Percentiles rank a stretch among this genome's conserved stretches.
These are phyloP conservation scores for Podospora didyma DNA, from an alignment of 495 filamentous ascomycete species.

Conservation along the genomic window DNA sequence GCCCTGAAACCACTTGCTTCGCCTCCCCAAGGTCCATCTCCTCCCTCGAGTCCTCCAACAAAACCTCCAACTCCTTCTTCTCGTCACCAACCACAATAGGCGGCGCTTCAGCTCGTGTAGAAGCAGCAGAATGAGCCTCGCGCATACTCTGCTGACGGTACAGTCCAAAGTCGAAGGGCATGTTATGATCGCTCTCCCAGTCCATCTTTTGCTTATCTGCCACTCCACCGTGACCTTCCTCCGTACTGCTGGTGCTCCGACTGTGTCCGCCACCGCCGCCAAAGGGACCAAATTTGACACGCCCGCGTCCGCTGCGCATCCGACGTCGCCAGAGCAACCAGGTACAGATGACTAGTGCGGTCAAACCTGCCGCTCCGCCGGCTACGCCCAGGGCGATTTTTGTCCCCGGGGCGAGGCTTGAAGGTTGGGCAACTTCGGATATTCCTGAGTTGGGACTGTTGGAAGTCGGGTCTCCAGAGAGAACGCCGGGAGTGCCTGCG, in stretches of 20 bases:
- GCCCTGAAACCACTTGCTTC: not conserved
- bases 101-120: too few species aligned
- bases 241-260: not conserved
- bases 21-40: not conserved
- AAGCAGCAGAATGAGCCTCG: not conserved
- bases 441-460: too few species aligned
- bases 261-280: not conserved
- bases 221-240: not conserved
- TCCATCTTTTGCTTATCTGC: slow-evolving; percentile 21
- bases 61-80: not conserved
- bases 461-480: too few species aligned
- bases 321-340: slow-evolving; percentile 17
- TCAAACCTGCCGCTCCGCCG: slow-evolving; percentile 12
- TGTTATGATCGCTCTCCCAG: slow-evolving; percentile 26
- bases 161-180: slow-evolving; percentile 26
- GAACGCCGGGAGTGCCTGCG: too few species aligned
- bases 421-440: too few species aligned
- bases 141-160: not conserved
- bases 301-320: slow-evolving; percentile 6
- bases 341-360: not conserved
- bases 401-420: slow-evolving; percentile 13
- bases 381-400: slow-evolving; percentile 22
- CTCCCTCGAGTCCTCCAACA: not conserved
- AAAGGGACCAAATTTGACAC: not conserved
- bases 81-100: not conserved